Conservation (phyloP, 2,329 filamentous ascomycete genomes). For the Venturia carpophila region DNA sequence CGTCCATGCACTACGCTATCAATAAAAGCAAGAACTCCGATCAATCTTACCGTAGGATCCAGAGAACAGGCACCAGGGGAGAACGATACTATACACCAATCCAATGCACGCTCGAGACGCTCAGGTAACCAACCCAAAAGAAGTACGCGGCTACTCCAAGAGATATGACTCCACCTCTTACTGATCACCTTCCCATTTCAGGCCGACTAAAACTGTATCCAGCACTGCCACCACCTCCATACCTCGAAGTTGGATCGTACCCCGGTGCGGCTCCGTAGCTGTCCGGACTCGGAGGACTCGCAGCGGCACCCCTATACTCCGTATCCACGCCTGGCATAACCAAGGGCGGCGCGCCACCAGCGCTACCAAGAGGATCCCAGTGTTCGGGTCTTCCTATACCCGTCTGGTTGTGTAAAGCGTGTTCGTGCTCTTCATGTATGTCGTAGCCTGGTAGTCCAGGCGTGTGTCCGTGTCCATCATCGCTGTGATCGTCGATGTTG, state of each 20-base stretch:
- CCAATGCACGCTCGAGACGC: neutral
- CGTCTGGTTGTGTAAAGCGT: slow-evolving; percentile 27
- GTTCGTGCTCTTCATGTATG: slow-evolving; percentile 40
- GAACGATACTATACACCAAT: neutral
- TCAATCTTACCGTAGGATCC: neutral
- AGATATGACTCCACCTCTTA: neutral
- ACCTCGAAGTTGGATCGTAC: neutral
- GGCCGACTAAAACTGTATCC: slow-evolving; percentile 14
- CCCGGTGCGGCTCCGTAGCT: neutral
- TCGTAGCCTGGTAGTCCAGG: slow-evolving; percentile 33
- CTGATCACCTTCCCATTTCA: neutral
- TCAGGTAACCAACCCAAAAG: neutral
- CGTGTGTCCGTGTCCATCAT: slow-evolving; percentile 35
- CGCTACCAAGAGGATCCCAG: slow-evolving; percentile 26
- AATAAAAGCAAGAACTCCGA: neutral
- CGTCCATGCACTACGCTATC: slow-evolving; percentile 4
- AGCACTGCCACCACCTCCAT: neutral
- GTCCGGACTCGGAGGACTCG: slow-evolving; percentile 16
- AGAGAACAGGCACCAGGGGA: neutral
- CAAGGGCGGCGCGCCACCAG: slow-evolving; percentile 8
- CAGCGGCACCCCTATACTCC: slow-evolving; percentile 16
- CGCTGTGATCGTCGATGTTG: slow-evolving; percentile 26
- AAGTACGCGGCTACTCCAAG: neutral
- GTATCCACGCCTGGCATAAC: slow-evolving; percentile 12
- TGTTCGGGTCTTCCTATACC: slow-evolving; percentile 35